A percentile compares a stretch with the other conserved stretches of the same genome.
phyloP scores from a whole-genome alignment of 176 grass and related monocot genomes.

The Rhynchospora pubera region DNA sequence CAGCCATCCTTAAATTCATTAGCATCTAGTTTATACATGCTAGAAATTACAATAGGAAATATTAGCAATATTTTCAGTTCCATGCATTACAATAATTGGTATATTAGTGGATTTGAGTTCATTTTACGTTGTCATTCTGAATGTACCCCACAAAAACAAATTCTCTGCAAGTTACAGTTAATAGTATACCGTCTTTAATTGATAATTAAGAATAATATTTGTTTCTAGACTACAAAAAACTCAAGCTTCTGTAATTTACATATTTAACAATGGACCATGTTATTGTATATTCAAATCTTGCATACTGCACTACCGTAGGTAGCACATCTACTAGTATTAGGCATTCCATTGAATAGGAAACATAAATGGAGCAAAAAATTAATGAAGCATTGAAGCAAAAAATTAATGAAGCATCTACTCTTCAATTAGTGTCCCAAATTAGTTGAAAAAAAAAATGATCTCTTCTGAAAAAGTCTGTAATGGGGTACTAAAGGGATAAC shows the following conservation, averaged over 20 bases:
- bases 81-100: not conserved
- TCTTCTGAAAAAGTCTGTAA: not conserved
- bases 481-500: not conserved
- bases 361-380: not conserved
- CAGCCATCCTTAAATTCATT: too few relatives aligned
- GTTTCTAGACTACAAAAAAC: not conserved
- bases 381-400: slow-evolving; percentile 20
- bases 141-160: too few relatives aligned
- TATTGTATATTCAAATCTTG: not conserved
- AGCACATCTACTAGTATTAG: not conserved
- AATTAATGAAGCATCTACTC: not conserved
- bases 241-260: not conserved
- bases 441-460: not conserved
- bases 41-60: not conserved
- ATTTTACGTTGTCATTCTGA: not conserved
- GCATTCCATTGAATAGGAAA: not conserved
- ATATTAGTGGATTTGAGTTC: not conserved
- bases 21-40: not conserved
- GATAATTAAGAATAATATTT: not conserved
- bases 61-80: not conserved
- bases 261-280: not conserved
- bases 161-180: not conserved
- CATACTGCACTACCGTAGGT: not conserved
- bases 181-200: not conserved
- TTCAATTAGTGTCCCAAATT: not conserved